phyloP scores from a whole-genome alignment of 148 eudicot genomes.

The Spergularia marina region DNA sequence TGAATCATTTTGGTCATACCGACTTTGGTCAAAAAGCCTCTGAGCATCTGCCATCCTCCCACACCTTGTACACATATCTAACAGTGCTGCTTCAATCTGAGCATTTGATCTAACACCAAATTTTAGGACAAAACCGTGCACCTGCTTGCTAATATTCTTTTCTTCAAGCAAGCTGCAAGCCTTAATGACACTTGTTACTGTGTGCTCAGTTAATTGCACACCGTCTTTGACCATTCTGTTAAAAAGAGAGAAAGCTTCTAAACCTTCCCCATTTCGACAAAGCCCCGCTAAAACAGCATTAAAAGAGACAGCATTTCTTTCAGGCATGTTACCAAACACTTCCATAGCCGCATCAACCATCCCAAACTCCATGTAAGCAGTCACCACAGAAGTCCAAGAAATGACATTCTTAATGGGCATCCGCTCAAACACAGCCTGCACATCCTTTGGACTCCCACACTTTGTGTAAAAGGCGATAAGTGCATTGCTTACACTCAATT shows the following conservation, averaged over 20 bases:
- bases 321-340: conserved; percentile 59
- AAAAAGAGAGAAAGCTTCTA: conserved; percentile 52
- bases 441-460: conserved; percentile 56
- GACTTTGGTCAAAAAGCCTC: conserved; percentile 41
- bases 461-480: conserved; percentile 66
- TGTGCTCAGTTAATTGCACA: conserved; percentile 56
- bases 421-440: conserved; percentile 49
- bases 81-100: conserved; percentile 57
- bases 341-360: conserved; percentile 60
- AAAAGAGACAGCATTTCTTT: conserved; percentile 57
- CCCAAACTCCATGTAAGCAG: conserved; percentile 75
- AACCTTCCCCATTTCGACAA: conserved; percentile 60
- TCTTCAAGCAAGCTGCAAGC: conserved; percentile 67
- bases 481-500: conserved; percentile 63
- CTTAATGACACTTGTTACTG: conserved; percentile 56
- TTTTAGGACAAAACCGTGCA: conserved; percentile 74
- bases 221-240: conserved; percentile 54
- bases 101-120: conserved; percentile 52
- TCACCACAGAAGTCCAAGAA: conserved; percentile 82
- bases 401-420: conserved; percentile 61
- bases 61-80: conserved; percentile 87
- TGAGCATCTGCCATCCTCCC: conserved; percentile 72
- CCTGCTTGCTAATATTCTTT: conserved; percentile 50
- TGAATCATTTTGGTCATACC: conserved; percentile 26
- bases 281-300: conserved; percentile 73